A percentile compares a stretch with the other conserved stretches of the same genome.
Evolutionary conservation across 225 moss, liverwort and hornwort species (phyloP).

Genomic region (Pseudoscleropodium purum): DNA sequence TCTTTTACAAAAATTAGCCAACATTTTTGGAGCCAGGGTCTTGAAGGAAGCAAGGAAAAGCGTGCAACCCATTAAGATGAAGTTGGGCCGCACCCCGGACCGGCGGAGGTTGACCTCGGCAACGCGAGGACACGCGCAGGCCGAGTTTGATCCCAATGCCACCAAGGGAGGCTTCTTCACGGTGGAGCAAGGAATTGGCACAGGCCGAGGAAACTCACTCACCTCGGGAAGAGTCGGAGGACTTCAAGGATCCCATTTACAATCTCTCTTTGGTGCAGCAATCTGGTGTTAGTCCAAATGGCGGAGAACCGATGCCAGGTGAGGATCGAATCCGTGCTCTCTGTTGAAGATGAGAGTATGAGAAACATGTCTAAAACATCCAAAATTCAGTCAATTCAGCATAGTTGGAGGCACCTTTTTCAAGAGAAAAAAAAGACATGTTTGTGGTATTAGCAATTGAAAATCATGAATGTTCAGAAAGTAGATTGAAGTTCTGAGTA

Average conservation of each 20-base stretch:
- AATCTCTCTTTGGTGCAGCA: slow-evolving; percentile 12
- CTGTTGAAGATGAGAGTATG: not conserved
- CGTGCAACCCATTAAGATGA: not conserved
- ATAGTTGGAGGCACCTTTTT: not conserved
- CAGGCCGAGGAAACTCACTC: slow-evolving; percentile 41
- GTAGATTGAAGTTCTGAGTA: too few species aligned
- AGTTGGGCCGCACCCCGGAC: not conserved
- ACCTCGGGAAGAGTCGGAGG: slow-evolving; percentile 22
- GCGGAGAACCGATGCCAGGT: not conserved
- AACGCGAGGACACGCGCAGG: too few species aligned
- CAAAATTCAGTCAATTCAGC: fast-evolving
- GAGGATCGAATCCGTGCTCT: not conserved
- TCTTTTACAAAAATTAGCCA: too few species aligned
- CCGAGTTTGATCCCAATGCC: not conserved
- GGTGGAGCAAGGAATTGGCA: slow-evolving; percentile 58
- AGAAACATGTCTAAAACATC: not conserved
- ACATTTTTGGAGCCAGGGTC: not conserved
- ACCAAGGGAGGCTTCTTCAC: slow-evolving; percentile 50
- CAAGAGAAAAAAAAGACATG: not conserved
- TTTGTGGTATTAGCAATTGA: too few species aligned
- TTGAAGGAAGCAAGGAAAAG: slow-evolving; percentile 5
- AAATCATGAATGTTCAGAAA: too few species aligned
- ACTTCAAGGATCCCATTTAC: not conserved
- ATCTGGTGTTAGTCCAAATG: not conserved
- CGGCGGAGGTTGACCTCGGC: not conserved